phyloP scores from a whole-genome alignment of 257 asterid species.

The Solanum dulcamara region DNA sequence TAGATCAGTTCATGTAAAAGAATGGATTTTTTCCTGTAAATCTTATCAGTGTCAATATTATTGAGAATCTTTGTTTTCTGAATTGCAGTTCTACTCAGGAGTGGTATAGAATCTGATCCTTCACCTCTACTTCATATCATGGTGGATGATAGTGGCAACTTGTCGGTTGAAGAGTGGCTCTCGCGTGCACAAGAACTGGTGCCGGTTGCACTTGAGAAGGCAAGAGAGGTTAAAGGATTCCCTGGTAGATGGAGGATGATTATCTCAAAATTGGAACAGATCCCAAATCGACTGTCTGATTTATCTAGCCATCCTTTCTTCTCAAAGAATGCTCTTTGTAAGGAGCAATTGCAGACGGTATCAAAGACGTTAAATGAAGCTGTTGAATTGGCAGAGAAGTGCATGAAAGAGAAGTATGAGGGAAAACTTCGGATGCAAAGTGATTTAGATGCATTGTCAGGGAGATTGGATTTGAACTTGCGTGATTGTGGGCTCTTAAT shows the following conservation, averaged over 20 bases:
- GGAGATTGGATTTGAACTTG: conserved; percentile 61
- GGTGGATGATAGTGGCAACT: conserved; percentile 46
- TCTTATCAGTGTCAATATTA: not conserved
- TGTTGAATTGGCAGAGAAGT: conserved; percentile 45
- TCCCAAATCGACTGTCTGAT: conserved; percentile 60
- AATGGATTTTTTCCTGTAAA: not conserved
- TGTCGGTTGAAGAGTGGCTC: conserved; percentile 72
- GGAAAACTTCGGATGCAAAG: conserved; percentile 96
- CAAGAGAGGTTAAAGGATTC: conserved; percentile 56
- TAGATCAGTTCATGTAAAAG: not conserved
- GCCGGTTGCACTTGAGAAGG: conserved; percentile 58
- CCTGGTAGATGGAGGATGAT: conserved; percentile 81
- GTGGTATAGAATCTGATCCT: conserved; percentile 12
- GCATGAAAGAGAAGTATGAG: conserved; percentile 47
- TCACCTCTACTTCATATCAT: conserved; percentile 16
- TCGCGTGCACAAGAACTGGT: conserved; percentile 61
- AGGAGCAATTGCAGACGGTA: conserved; percentile 76
- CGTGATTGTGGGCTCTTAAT: conserved; percentile 83
- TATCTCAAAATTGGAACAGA: conserved; percentile 48
- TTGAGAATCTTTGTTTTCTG: conserved; percentile 5
- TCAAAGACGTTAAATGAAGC: conserved; percentile 46
- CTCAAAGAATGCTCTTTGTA: conserved; percentile 69
- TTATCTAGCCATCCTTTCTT: conserved; percentile 92
- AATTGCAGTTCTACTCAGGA: conserved; percentile 26
- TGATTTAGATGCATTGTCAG: conserved; percentile 61